These are phyloP conservation scores for Gastroboletus turbinatus DNA, from an alignment of 1,284 basidiomycete species.

Conservation along the genomic window DNA sequence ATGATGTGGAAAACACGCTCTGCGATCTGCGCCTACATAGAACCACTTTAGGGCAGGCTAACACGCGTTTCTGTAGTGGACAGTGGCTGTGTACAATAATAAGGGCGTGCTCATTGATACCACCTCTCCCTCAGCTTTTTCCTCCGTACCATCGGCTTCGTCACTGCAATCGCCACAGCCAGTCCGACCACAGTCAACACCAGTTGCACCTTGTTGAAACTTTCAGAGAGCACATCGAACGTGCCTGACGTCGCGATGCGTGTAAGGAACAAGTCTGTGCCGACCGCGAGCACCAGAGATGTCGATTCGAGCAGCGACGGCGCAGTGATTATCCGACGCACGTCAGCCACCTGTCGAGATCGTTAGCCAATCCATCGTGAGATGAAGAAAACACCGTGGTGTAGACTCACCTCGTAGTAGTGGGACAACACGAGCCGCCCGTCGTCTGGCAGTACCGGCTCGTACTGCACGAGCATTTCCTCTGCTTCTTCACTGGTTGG, in stretches of 20 bases:
- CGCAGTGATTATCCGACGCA: slow-evolving; percentile 65
- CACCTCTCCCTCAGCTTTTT: slow-evolving; percentile 68
- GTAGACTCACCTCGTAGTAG: slow-evolving; percentile 58
- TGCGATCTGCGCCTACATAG: neutral
- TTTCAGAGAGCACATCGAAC: slow-evolving; percentile 90
- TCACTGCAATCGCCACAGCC: slow-evolving; percentile 70
- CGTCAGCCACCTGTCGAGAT: slow-evolving; percentile 58
- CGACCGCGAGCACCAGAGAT: slow-evolving; percentile 83
- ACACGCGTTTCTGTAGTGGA: slow-evolving; percentile 7
- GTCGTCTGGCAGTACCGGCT: slow-evolving; percentile 75
- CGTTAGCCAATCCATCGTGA: neutral
- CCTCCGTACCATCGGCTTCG: slow-evolving; percentile 70
- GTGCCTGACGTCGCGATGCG: slow-evolving; percentile 84
- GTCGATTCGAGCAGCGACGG: slow-evolving; percentile 92
- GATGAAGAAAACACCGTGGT: neutral
- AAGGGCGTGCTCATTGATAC: slow-evolving; percentile 42
- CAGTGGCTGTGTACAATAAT: slow-evolving; percentile 10
- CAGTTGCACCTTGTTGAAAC: slow-evolving; percentile 93
- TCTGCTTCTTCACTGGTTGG: slow-evolving; percentile 79
- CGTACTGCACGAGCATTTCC: slow-evolving; percentile 85
- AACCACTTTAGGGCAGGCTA: slow-evolving; percentile 22
- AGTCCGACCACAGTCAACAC: slow-evolving; percentile 81
- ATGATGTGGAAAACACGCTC: neutral
- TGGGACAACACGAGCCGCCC: slow-evolving; percentile 79
- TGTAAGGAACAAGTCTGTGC: slow-evolving; percentile 86